Conservation (phyloP, 2,329 filamentous ascomycete genomes). For the Talaromyces sp. region DNA sequence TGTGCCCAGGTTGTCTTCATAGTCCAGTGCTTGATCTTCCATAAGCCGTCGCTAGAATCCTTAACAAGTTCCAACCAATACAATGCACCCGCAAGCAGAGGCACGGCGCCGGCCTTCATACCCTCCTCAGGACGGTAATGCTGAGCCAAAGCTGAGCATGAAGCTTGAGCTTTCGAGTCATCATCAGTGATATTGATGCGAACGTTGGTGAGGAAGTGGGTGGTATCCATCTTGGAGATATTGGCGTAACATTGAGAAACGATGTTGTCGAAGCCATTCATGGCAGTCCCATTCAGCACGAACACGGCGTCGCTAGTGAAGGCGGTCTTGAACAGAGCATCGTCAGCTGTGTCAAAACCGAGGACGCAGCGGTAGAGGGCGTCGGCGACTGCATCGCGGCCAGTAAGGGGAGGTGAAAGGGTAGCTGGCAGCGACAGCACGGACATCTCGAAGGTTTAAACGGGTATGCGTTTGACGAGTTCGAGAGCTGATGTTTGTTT, state of each 20-base stretch:
- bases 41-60: conserved; percentile 32
- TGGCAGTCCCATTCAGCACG: conserved; percentile 19
- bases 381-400: conserved; percentile 37
- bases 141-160: conserved; percentile 22
- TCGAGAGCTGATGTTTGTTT: no score
- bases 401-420: conserved; percentile 19
- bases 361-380: conserved; percentile 32
- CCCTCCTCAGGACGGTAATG: conserved; percentile 30
- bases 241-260: conserved; percentile 17
- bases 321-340: conserved; percentile 33
- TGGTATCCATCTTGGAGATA: conserved; percentile 34
- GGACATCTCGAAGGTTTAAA: background rate
- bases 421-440: background rate
- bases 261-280: conserved; percentile 26
- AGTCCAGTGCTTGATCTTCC: conserved; percentile 38
- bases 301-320: conserved; percentile 25
- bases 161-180: conserved; percentile 15
- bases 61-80: conserved; percentile 36
- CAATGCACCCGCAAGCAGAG: conserved; percentile 26
- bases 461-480: no score
- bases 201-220: conserved; percentile 26
- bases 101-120: conserved; percentile 20
- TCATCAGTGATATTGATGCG: conserved; percentile 21
- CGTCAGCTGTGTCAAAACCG: conserved; percentile 32
- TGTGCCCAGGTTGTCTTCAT: conserved; percentile 35